Conservation (phyloP, 331 rosid species). For the Telfairia occidentalis region DNA sequence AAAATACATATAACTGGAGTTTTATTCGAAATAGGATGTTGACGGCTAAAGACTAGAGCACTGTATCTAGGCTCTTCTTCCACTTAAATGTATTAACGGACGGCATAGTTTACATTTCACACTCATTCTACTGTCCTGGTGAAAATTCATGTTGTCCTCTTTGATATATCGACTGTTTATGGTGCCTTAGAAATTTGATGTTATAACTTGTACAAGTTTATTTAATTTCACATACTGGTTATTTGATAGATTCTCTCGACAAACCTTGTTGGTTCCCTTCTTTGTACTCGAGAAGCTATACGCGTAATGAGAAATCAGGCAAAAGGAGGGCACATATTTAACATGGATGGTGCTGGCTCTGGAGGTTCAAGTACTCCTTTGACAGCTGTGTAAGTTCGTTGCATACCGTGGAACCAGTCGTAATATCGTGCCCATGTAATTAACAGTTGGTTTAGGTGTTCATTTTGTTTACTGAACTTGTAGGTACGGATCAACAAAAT, state of each 20-base stretch:
- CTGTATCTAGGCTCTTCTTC: not conserved
- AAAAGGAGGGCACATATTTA: conserved; percentile 82
- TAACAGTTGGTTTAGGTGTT: conserved; percentile 7
- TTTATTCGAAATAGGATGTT: not conserved
- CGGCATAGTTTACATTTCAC: not conserved
- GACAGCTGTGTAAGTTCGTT: conserved; percentile 78
- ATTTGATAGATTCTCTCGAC: conserved; percentile 82
- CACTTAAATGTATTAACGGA: not conserved
- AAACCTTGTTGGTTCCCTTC: conserved; percentile 84
- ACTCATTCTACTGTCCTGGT: not conserved
- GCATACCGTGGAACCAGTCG: not conserved
- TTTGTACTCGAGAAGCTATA: conserved; percentile 91
- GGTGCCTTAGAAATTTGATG: not conserved
- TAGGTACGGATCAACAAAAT: conserved; percentile 88
- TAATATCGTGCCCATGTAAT: not conserved
- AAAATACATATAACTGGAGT: not conserved
- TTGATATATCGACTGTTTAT: not conserved
- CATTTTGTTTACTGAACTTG: conserved; percentile 12
- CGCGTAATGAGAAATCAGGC: conserved; percentile 55
- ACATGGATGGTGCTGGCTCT: conserved; percentile 95
- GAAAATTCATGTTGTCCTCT: not conserved
- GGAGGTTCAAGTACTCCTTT: conserved; percentile 98
- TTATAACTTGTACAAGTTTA: not conserved
- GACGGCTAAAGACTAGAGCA: not conserved
- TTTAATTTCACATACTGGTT: not conserved